Base-by-base conservation (phyloP, 2,329 filamentous ascomycete genomes). In the Verticillium albo-atrum region DNA sequence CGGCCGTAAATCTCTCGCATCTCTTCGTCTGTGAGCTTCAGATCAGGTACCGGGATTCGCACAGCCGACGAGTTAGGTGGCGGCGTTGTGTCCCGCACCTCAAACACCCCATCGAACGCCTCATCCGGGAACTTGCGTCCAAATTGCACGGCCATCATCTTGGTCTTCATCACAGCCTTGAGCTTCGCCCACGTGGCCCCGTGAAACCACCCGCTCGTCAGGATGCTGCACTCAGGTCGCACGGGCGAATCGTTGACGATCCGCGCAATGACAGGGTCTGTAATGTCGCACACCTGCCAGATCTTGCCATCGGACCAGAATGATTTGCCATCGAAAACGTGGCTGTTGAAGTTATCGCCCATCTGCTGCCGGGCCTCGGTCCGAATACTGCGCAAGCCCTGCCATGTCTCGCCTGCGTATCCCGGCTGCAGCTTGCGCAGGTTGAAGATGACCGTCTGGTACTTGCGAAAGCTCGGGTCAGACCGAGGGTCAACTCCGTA, bases 251-350 rank as follows among this genome's bases (percentile, higher is more conserved):
- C 83, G 23, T 87, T 82, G 42, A 97, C 80, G 3, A 97, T 76
- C 12, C 79, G 73, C 1, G 79, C 77, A 1, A 98, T 79, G 1
- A 93, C 70, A 0, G 92, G 90, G 67, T 98, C 94, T 0, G 86
- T 89, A 58, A 98, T 89, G 72, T 99, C 95, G 75, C 92, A 96
- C 27, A 96, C 84, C 78, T 98, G 95, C 89, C 92, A 99, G 55
- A 95, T 88, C 68, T 95, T 95, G 42, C 92, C 92, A 68, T 97
- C 92, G 1, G 85, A 83, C 17, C 86, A 85, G 58, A 94, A 85
- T 2, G 82, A 83, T 61, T 86, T 80, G 54, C 94, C 94, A 62
- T 96, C 91, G 73, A 97, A 98, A 1, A 94, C 78, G 72, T 98
- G 93, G 57, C 81, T 88, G 30, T 77, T 71, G 23, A 72, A 74